Evolutionary conservation across 441 rosid species (phyloP).

Genomic region (Gossypium trilobum): DNA sequence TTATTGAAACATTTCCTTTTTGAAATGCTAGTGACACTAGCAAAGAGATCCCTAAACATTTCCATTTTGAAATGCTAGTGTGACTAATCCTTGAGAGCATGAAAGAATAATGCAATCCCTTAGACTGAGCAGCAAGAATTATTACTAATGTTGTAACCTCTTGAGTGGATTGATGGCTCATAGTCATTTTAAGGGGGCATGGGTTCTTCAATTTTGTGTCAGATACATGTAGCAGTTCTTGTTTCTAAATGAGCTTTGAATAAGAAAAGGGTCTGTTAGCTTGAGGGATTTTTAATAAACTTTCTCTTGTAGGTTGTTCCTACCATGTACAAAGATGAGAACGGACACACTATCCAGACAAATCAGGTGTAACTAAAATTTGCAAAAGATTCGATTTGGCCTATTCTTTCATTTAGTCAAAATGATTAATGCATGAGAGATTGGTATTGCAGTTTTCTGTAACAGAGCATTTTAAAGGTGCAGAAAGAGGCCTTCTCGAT

Average conservation of each 20-base stretch:
- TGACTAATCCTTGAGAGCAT: too few species aligned
- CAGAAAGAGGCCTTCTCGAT: slow-evolving; percentile 54
- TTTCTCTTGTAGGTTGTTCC: slow-evolving; percentile 66
- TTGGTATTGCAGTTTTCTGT: slow-evolving; percentile 67
- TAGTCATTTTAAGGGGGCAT: not conserved
- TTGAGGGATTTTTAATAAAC: not conserved
- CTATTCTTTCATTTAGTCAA: not conserved
- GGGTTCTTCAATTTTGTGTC: not conserved
- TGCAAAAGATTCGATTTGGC: not conserved
- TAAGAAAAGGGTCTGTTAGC: not conserved
- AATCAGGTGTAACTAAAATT: slow-evolving; percentile 52
- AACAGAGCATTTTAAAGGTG: slow-evolving; percentile 71
- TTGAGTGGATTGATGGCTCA: not conserved
- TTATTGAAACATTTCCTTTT: not conserved
- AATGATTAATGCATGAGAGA: slow-evolving; percentile 10
- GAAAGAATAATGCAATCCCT: not conserved
- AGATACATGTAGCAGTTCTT: not conserved
- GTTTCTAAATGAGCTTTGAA: not conserved
- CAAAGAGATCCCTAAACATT: not conserved
- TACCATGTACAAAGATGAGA: slow-evolving; percentile 74
- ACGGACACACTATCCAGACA: slow-evolving; percentile 70
- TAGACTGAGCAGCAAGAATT: not conserved
- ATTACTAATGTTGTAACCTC: not conserved
- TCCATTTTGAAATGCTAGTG: too few species aligned
- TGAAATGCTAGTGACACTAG: not conserved